These are phyloP conservation scores for Aspergillus ochraceus DNA, from an alignment of 2,329 filamentous ascomycete genomes.

Conservation along the genomic window DNA sequence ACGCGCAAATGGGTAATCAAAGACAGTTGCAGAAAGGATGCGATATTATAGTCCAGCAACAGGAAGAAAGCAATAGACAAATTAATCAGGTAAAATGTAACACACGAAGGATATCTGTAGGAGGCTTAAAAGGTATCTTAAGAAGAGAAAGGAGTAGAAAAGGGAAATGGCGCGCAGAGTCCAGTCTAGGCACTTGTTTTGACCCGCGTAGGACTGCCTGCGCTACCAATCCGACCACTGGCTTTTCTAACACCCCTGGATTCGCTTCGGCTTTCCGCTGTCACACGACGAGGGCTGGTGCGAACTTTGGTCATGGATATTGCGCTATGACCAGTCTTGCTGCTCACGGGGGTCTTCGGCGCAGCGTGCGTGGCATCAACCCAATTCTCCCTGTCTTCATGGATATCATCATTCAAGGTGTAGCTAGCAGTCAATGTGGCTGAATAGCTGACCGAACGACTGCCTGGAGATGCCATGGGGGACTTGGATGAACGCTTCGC, in stretches of 20 bases:
- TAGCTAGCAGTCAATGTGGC: slow-evolving; percentile 71
- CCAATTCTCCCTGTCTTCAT: slow-evolving; percentile 70
- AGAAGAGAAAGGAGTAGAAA: slow-evolving; percentile 4
- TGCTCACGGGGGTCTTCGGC: slow-evolving; percentile 56
- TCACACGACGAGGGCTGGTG: slow-evolving; percentile 49
- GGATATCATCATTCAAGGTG: slow-evolving; percentile 60
- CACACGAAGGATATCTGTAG: slow-evolving; percentile 23
- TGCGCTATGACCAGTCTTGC: slow-evolving; percentile 53
- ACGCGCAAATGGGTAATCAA: slow-evolving; percentile 23
- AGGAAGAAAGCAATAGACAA: slow-evolving; percentile 2
- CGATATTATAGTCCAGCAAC: slow-evolving; percentile 18
- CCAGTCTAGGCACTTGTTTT: slow-evolving; percentile 19
- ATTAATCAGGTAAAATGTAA: slow-evolving; percentile 9
- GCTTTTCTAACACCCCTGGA: slow-evolving; percentile 46
- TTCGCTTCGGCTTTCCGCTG: slow-evolving; percentile 41
- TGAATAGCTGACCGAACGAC: slow-evolving; percentile 72
- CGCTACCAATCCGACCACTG: slow-evolving; percentile 48
- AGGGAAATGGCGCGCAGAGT: neutral
- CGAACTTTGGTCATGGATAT: slow-evolving; percentile 65
- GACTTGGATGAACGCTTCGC: slow-evolving; percentile 66
- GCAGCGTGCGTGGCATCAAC: slow-evolving; percentile 32
- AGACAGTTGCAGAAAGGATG: slow-evolving; percentile 14
- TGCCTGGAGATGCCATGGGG: slow-evolving; percentile 62
- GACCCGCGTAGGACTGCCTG: slow-evolving; percentile 35
- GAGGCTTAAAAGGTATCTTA: slow-evolving; percentile 8